phyloP scores from a whole-genome alignment of 2,329 filamentous ascomycete genomes.

The Fusarium citri region DNA sequence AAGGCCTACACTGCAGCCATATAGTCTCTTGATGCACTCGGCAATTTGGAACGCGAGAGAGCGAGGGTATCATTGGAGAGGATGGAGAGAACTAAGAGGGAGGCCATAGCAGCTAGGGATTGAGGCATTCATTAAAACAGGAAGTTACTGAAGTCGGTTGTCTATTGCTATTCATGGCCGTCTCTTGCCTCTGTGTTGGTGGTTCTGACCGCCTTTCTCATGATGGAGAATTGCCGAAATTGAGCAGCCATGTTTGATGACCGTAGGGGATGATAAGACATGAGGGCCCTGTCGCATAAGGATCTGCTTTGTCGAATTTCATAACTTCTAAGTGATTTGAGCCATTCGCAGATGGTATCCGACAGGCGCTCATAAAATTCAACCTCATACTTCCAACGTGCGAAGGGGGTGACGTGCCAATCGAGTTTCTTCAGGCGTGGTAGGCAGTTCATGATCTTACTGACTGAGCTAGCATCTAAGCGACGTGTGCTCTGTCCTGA shows the following conservation, averaged over 20 bases:
- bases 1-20: too few relatives aligned
- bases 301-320: background rate
- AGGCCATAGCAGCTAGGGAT: background rate
- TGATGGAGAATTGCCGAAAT: background rate
- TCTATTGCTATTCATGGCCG: background rate
- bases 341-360: background rate
- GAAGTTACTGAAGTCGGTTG: slow-evolving; percentile 46
- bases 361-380: background rate
- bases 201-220: background rate
- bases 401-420: background rate
- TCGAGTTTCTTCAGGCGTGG: background rate
- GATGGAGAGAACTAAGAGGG: background rate
- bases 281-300: background rate
- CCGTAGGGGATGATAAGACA: background rate
- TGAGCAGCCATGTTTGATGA: background rate
- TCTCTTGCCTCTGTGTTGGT: background rate
- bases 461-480: background rate
- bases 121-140: slow-evolving; percentile 28
- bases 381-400: background rate
- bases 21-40: too few relatives aligned
- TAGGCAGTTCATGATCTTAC: background rate
- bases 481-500: background rate
- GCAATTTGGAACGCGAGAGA: too few relatives aligned
- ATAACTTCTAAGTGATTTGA: background rate
- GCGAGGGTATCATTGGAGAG: background rate